Base-by-base conservation (phyloP, 176 grass and related monocot species). In the Themeda triandra region DNA sequence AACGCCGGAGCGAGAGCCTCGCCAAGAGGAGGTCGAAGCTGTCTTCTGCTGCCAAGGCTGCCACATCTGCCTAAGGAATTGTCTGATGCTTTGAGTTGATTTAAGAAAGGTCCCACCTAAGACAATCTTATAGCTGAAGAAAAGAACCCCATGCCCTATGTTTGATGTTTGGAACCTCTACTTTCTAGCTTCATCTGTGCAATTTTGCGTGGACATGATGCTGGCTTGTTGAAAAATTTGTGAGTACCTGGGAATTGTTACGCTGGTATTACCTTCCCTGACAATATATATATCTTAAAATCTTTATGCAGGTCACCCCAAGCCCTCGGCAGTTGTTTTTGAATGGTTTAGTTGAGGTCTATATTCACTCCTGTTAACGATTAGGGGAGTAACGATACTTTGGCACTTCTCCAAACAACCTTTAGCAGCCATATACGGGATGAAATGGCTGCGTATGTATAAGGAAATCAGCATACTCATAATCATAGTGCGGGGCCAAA, bases 1-100 rank as follows among this genome's bases (percentile, higher is more conserved):
- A 98, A 0, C 82, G 91, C 60, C 45, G 95, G 18, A 93, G 90
- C 4, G 92, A 95, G 84, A 95, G 92, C 36, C 83, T 98, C 80
- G 95, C 95, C 5, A 98, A 98, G 90, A 90, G 87, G 84, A 89
- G 95, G 83, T 93, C 95, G 13, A 98, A 89, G 90, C 90, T 98
- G 24, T 98, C 89, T 60, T 63, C 79, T 0, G 87, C 79, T 1
- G 88, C 54, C 9, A 98, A 93, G 79, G 84, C 78, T 1, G 66
- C 70, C 23, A 63, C 83, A 70, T 72, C 86, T 1, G 82, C 92
- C 3, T 90, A 86, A 86, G 88, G 58, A 32, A 81, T 49, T 10
- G 51, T 10, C n/a, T n/a, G n/a, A n/a, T 46, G 45, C 62, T 68
- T 66, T 67, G 10, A 32, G 62, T 24, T 48, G 66, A 58, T 70